These are phyloP conservation scores for Cicer cuneatum DNA, from an alignment of 306 rosid species.

Conservation along the genomic window DNA sequence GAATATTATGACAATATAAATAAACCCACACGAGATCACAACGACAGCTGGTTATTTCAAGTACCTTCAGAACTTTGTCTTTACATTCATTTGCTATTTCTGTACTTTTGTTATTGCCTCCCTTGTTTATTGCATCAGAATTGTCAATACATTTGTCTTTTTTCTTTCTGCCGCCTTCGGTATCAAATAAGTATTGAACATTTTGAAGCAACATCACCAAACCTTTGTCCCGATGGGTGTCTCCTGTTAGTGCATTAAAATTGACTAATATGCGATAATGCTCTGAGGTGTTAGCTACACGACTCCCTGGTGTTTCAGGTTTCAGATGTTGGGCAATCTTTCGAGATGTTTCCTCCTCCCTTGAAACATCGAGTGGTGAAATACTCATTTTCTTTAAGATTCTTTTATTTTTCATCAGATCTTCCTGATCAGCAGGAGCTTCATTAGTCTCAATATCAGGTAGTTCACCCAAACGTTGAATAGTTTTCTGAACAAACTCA, in stretches of 20 bases:
- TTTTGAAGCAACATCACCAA: constrained; percentile 75
- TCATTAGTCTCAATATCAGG: constrained; percentile 81
- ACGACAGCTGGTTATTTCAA: constrained; percentile 21
- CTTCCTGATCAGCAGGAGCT: constrained; percentile 66
- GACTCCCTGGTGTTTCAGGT: constrained; percentile 81
- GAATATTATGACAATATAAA: constrained; percentile 20
- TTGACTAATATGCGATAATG: constrained; percentile 59
- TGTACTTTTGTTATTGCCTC: constrained; percentile 47
- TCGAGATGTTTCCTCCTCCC: constrained; percentile 65
- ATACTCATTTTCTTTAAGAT: constrained; percentile 66
- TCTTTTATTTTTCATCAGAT: constrained; percentile 67
- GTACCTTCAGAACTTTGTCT: constrained; percentile 68
- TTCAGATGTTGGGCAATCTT: constrained; percentile 65
- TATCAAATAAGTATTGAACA: constrained; percentile 60
- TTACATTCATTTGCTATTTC: constrained; percentile 52
- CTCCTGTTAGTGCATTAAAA: constrained; percentile 69
- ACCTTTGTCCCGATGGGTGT: constrained; percentile 77
- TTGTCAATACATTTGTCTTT: constrained; percentile 59
- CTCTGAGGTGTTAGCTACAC: constrained; percentile 60
- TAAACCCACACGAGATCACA: constrained; percentile 29
- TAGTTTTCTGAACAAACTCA: constrained; percentile 86
- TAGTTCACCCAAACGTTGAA: constrained; percentile 72
- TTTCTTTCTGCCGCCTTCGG: constrained; percentile 46
- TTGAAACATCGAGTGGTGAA: constrained; percentile 79
- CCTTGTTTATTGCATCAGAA: constrained; percentile 52